Evolutionary conservation across 768 basidiomycete species (phyloP), one percentile per base, ranked within the genome.

Genomic region (button mushroom (Agaricus bisporus)): DNA sequence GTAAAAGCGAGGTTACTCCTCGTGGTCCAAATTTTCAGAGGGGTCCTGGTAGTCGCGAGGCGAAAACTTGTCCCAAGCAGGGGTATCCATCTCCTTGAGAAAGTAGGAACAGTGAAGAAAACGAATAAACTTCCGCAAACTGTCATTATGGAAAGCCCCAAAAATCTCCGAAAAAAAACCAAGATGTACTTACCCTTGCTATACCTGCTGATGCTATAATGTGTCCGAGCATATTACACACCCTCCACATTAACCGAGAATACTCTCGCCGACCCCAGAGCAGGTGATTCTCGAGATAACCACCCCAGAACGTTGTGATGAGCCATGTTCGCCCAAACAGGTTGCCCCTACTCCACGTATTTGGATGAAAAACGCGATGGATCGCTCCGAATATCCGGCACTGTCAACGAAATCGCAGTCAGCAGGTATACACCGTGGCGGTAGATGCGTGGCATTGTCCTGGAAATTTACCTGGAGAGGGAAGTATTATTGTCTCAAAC

Each of bases 231-330:
- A 29, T 35, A 18, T 9, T 29, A 29, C n/a, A 29, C 28, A 11
- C 26, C n/a, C 49, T 26, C 41, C 22, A n/a, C 26, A n/a, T 29
- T 26, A 45, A 45, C 22, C 15, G 49, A 39, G 10, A 54, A 26
- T 8, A 15, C 46, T 28, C 22, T 22, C 18, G n/a, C 25, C 17
- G 11, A 39, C n/a, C 22, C 2, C 28, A 29, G 50, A 43, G 46
- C 38, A 29, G 20, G 52, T 32, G 37, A 35, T 26, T 39, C 10
- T 15, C 35, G 5, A 43, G 18, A 43, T 51, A 47, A 20, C 17
- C 45, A 47, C 52, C 52, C 52, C 45, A 41, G 28, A 54, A 54
- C 52, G 52, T 54, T 53, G 52, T 17, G 29, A 29, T 22, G 38
- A 47, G 18, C 45, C 45, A 47, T 54, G 45, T 38, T 45, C 28